Evolutionary conservation across 495 filamentous ascomycete genomes (phyloP).

Genomic region (Penicillium fimorum): DNA sequence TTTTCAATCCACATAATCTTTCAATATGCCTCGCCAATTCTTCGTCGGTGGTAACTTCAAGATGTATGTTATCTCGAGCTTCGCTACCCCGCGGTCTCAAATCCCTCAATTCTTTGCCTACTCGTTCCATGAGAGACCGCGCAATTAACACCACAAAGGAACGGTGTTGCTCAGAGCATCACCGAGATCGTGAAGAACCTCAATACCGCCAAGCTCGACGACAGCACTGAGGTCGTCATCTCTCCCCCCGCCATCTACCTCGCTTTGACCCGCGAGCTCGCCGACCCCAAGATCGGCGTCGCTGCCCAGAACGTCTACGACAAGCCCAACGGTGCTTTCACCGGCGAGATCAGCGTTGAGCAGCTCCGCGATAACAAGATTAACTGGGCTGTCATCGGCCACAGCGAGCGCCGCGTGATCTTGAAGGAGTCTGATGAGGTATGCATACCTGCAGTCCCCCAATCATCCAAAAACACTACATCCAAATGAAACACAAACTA

Average conservation of each 20-base stretch:
- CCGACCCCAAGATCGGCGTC: constrained; percentile 68
- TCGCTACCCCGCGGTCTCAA: constrained; percentile 20
- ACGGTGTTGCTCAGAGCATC: constrained; percentile 83
- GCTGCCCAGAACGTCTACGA: constrained; percentile 95
- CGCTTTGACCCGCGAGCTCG: constrained; percentile 72
- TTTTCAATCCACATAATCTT: constrained; percentile 11
- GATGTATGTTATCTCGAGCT: constrained; percentile 59
- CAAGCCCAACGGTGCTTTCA: constrained; percentile 95
- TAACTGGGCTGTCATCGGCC: constrained; percentile 86
- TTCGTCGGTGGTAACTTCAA: constrained; percentile 99
- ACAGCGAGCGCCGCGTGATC: constrained; percentile 88
- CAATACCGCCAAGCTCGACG: constrained; percentile 65
- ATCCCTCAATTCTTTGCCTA: constrained; percentile 18
- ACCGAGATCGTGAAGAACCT: constrained; percentile 83
- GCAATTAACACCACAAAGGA: constrained; percentile 55
- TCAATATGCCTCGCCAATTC: constrained; percentile 88
- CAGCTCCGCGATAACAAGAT: constrained; percentile 87
- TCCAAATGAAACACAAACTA: not conserved
- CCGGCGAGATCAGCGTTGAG: constrained; percentile 87
- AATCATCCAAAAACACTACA: not conserved
- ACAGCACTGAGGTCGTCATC: constrained; percentile 77
- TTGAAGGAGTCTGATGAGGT: constrained; percentile 77
- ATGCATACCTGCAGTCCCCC: constrained; percentile 20
- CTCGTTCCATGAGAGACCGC: constrained; percentile 5
- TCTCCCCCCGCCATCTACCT: constrained; percentile 90